These are phyloP conservation scores for Beauveria rudraprayagi DNA, from an alignment of 2,329 filamentous ascomycete species.

Conservation along the genomic window DNA sequence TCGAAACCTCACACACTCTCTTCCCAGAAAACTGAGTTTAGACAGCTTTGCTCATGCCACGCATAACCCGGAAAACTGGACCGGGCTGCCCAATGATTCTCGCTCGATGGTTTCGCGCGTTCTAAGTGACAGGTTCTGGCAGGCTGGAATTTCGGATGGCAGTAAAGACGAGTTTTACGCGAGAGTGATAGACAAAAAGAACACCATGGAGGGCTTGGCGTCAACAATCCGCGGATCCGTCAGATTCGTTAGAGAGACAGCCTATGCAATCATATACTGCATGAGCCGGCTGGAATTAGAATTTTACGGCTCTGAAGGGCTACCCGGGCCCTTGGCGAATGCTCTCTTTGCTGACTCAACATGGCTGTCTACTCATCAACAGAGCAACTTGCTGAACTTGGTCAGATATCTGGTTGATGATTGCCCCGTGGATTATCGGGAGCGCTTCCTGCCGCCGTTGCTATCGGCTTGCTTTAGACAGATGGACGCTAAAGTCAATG, in stretches of 20 bases:
- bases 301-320: conserved; percentile 83
- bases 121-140: conserved; percentile 94
- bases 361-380: conserved; percentile 81
- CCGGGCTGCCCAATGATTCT: conserved; percentile 65
- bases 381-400: conserved; percentile 86
- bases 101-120: conserved; percentile 71
- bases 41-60: conserved; percentile 78
- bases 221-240: conserved; percentile 87
- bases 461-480: conserved; percentile 75
- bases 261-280: conserved; percentile 89
- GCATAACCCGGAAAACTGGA: conserved; percentile 81
- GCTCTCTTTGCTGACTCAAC: conserved; percentile 78
- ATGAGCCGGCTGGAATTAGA: conserved; percentile 80
- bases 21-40: conserved; percentile 2
- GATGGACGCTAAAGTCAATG: conserved; percentile 77
- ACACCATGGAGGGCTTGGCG: conserved; percentile 84
- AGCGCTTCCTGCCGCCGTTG: conserved; percentile 77
- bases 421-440: conserved; percentile 70
- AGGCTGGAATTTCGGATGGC: conserved; percentile 90
- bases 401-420: conserved; percentile 85
- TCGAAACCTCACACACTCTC: neutral
- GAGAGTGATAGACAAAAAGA: conserved; percentile 79
- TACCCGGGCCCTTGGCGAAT: conserved; percentile 74
- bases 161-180: conserved; percentile 97
- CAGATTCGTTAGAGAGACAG: conserved; percentile 82